phyloP scores from a whole-genome alignment of 1,139 yeast genomes.

The Suhomyces taliae region DNA sequence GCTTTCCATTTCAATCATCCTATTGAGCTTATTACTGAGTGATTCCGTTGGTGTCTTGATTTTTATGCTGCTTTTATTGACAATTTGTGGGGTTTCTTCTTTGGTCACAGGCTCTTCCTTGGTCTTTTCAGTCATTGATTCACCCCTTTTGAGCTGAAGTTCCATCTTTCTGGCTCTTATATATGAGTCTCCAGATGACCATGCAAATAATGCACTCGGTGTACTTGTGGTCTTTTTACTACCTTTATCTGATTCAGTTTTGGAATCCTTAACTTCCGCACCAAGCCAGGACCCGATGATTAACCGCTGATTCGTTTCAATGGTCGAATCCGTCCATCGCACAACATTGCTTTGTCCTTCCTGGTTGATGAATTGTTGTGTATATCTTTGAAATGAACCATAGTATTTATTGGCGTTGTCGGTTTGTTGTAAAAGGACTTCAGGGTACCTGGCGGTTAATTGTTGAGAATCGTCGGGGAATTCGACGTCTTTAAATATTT shows the following conservation, averaged over 20 bases:
- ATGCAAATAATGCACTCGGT: conserved; percentile 40
- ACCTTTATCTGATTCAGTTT: conserved; percentile 1
- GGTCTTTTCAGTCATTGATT: conserved; percentile 6
- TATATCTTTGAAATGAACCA: conserved; percentile 35
- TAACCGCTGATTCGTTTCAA: conserved; percentile 29
- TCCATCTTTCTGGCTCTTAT: conserved; percentile 35
- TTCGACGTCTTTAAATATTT: conserved; percentile 2
- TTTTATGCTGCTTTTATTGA: conserved; percentile 5
- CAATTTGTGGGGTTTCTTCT: conserved; percentile 1
- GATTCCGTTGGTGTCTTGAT: conserved; percentile 19
- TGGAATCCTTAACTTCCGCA: conserved; percentile 11
- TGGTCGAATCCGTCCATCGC: conserved; percentile 36
- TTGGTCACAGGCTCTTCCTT: conserved; percentile 1
- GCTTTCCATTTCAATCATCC: conserved; percentile 38
- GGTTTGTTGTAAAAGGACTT: conserved; percentile 34
- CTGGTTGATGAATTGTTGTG: conserved; percentile 33
- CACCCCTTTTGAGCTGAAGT: conserved; percentile 16
- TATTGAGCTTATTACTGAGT: conserved; percentile 26
- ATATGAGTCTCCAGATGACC: conserved; percentile 48
- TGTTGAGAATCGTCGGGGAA: conserved; percentile 2
- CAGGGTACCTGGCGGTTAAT: conserved; percentile 29
- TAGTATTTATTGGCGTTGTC: conserved; percentile 34
- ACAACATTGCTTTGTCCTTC: conserved; percentile 19
- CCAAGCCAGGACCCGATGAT: conserved; percentile 33
- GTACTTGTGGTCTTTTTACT: conserved; percentile 13